Percentiles rank a stretch among this genome's conserved stretches.
Conservation (phyloP, 495 filamentous ascomycete genomes). For the Hypoxylon cercidicola region DNA sequence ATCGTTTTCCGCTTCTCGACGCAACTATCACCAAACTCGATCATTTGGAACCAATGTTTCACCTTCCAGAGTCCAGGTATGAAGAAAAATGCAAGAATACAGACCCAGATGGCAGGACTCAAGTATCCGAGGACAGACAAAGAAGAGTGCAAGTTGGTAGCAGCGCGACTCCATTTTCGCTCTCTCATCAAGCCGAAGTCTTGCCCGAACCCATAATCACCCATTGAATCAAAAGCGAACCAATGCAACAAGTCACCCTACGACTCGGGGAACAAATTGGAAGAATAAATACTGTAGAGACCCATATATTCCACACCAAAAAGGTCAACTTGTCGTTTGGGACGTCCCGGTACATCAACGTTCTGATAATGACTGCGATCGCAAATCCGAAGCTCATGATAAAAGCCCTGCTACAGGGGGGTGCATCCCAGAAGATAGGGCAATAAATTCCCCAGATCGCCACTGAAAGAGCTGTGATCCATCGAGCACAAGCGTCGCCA, state of each 20-base stretch:
- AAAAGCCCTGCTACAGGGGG: no score
- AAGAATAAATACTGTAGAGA: background rate
- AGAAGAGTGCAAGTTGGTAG: background rate
- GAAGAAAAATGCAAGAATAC: background rate
- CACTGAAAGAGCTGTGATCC: no score
- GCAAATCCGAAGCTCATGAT: no score
- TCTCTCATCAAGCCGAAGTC: background rate
- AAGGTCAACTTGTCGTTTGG: slow-evolving; percentile 12
- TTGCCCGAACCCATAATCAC: background rate
- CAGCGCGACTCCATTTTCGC: background rate
- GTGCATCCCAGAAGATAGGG: background rate
- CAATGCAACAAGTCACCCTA: no score
- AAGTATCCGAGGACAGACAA: background rate
- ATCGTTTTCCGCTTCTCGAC: background rate
- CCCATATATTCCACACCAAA: slow-evolving; percentile 18
- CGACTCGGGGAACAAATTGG: no score
- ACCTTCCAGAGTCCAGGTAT: background rate
- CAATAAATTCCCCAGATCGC: no score
- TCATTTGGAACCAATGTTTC: background rate
- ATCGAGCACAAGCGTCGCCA: background rate
- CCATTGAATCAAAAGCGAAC: no score
- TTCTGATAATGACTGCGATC: background rate
- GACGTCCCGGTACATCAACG: background rate
- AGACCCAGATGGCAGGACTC: background rate
- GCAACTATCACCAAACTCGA: background rate